Evolutionary conservation across 495 filamentous ascomycete species (phyloP), one percentile per base, ranked within the genome.

Genomic region (Parmelia sp.): DNA sequence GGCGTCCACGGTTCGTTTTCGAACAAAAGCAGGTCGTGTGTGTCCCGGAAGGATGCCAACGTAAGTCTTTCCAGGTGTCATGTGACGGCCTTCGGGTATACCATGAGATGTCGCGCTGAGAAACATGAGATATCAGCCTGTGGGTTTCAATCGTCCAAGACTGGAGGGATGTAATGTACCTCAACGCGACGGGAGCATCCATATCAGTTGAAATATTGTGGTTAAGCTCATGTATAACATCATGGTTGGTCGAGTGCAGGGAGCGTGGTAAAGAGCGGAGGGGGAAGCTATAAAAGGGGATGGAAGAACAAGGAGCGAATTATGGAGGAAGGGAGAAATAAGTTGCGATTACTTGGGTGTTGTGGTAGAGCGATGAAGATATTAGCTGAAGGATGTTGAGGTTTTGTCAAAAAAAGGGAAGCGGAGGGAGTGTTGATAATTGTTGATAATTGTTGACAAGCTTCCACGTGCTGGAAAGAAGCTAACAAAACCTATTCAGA

Each of bases 41-140:
- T 66, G 63, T n/a, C 67, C 67, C 10, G 67, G 67, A 39, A 66
- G 67, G 23, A 64, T 55, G n/a, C 67, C 67, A 31, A 69, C 49
- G 51, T 61, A 69, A 25, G 64, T 69, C 19, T 66, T 66, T n/a
- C 67, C 67, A 44, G 67, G 67, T 29, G 60, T 55, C 66, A 68
- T 68, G 33, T 35, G 31, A 27, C 57, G 37, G 51, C 61, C 17
- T 31, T 57, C 27, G 12, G 56, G 51, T 29, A 42, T 47, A 29
- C 39, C 53, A 37, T 19, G 19, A 25, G 51, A 23, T 14, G 39
- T 63, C 35, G 61, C 39, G 42, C 61, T 63, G 39, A 27, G n/a
- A 31, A 45, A 14, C 14, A 37, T 64, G 31, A 68, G 58, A 37
- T 36, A 57, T 29, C 39, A 23, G 44, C 19, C 36, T 25, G 58